Conservation (phyloP, 331 rosid genomes). For the Malus hybrid region DNA sequence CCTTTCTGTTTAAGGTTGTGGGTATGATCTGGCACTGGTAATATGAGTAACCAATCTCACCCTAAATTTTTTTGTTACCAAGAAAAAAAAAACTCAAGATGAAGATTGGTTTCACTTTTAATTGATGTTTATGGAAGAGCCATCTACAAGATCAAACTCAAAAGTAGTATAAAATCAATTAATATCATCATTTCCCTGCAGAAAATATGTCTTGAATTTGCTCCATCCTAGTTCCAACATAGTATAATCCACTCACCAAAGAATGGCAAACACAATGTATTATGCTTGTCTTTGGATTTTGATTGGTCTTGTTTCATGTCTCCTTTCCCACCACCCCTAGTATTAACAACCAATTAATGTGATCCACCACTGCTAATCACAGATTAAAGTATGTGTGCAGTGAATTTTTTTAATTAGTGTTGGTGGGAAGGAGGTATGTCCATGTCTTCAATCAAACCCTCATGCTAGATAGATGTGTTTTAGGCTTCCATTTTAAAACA, state of each 20-base stretch:
- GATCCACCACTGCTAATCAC: neutral
- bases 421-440: conserved; percentile 27
- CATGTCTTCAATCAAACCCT: conserved; percentile 21
- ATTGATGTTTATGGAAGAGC: neutral
- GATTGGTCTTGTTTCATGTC: conserved; percentile 22
- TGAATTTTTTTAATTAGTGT: conserved; percentile 12
- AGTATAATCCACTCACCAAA: conserved; percentile 21
- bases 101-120: neutral
- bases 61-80: no score
- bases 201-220: neutral
- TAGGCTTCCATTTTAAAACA: conserved; percentile 10
- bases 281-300: conserved; percentile 26
- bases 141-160: neutral
- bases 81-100: no score
- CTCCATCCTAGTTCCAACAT: neutral
- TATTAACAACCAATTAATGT: conserved; percentile 12
- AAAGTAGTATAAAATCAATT: neutral
- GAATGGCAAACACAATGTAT: conserved; percentile 42
- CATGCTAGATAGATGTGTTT: neutral
- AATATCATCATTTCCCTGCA: neutral
- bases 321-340: conserved; percentile 27
- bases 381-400: neutral
- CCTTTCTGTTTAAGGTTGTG: no score
- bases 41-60: no score
- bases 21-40: no score